Evolutionary conservation across 2,329 filamentous ascomycete genomes (phyloP), one percentile per base, ranked within the genome.

Genomic region (Penicillium sp.): DNA sequence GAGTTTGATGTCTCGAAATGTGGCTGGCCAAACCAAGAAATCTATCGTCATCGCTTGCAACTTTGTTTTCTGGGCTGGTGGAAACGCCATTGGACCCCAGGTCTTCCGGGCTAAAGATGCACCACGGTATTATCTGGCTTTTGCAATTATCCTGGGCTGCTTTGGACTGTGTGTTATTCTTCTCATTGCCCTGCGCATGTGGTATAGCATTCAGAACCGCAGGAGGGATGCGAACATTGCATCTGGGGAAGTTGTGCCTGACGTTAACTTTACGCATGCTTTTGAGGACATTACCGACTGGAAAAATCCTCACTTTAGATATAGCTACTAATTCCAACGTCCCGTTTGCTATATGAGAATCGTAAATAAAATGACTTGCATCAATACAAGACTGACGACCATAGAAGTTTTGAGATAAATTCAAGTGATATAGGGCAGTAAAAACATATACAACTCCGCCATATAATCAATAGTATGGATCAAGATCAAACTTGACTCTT

Each of bases 11-110:
- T 84, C 83, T 0, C 81, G 86, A 15, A 90, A 90, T 66, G 76
- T 89, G 6, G 88, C 84, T 26, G 88, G 88, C 0, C 86, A 88
- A 63, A 90, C 87, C 4, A 90, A 90, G 74, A 90, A 89, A 69
- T 81, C 82, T 0, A 79, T 86, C 15, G 83, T 83, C 12, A 82
- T 89, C 8, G 85, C 87, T 5, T 81, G 84, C 62, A 89, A 88
- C 73, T 89, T 90, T 67, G 79, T 89, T 60, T 81, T 84, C 46
- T 89, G 86, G 86, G 81, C 83, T 20, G 80, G 81, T 0, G 87
- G 87, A 1, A 89, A 89, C 62, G 81, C 85, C 2, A 83, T 87
- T 42, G 85, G 83, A 72, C 85, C 85, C 0, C 85, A 88, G 66
- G 82, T 87, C 1, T 88, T 88, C 72, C 77, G 85, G 8, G 71